Percentiles rank a stretch among this genome's conserved stretches.
phyloP scores from a whole-genome alignment of 441 rosid species.

The Hypseocharis bilobata region DNA sequence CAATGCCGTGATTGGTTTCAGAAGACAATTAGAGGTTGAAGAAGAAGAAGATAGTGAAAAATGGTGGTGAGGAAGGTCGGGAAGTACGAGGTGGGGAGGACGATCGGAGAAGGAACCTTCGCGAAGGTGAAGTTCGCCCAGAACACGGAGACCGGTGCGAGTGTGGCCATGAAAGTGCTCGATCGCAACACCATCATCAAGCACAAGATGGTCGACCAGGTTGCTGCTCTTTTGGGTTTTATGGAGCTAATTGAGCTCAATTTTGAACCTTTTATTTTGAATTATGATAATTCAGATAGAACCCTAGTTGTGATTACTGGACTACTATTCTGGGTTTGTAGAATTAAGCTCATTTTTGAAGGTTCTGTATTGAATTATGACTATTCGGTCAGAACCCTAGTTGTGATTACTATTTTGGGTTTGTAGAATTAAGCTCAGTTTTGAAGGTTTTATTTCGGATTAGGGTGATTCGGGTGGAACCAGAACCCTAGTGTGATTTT shows the following conservation, averaged over 20 bases:
- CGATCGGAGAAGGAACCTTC: constrained; percentile 91
- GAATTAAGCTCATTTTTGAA: background rate
- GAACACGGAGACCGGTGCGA: constrained; percentile 93
- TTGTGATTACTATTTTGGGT: background rate
- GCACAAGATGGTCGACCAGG: constrained; percentile 91
- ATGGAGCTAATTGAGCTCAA: background rate
- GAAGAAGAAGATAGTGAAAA: constrained; percentile 10
- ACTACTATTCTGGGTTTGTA: background rate
- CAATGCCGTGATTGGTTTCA: background rate
- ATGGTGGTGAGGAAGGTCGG: constrained; percentile 93
- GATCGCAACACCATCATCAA: constrained; percentile 84
- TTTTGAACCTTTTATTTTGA: background rate
- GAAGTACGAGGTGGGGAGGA: constrained; percentile 88
- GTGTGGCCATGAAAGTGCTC: constrained; percentile 92
- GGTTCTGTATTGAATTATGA: background rate
- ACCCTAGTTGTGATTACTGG: background rate
- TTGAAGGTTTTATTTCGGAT: background rate
- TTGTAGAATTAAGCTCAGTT: background rate
- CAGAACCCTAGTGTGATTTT: background rate
- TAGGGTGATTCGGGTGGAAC: background rate
- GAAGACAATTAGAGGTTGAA: background rate
- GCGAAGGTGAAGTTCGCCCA: constrained; percentile 96
- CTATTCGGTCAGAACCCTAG: background rate
- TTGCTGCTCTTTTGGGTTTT: constrained; percentile 11
- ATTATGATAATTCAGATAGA: background rate